These are phyloP conservation scores for Ochetophila trinervis DNA, from an alignment of 306 rosid genomes.

Conservation along the genomic window DNA sequence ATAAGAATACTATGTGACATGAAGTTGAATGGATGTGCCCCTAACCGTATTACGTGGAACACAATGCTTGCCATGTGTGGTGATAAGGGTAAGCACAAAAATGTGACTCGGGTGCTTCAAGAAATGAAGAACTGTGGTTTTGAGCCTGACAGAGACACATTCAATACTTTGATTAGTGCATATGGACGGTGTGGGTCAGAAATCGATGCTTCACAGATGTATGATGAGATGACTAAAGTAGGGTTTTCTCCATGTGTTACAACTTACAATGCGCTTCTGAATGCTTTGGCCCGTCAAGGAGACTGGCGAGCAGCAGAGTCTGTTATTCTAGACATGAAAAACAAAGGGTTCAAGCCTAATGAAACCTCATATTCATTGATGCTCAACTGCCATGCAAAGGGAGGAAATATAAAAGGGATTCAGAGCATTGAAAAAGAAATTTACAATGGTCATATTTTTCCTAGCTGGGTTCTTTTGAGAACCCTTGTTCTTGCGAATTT, in stretches of 20 bases:
- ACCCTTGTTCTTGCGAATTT: slow-evolving; percentile 72
- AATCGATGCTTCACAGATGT: slow-evolving; percentile 67
- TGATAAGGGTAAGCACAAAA: slow-evolving; percentile 65
- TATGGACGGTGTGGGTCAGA: slow-evolving; percentile 92
- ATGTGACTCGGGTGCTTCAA: slow-evolving; percentile 61
- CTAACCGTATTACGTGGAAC: slow-evolving; percentile 85
- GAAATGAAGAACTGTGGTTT: slow-evolving; percentile 94
- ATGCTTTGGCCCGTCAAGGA: slow-evolving; percentile 79
- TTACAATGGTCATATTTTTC: slow-evolving; percentile 64
- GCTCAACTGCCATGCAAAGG: slow-evolving; percentile 78
- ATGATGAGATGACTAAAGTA: slow-evolving; percentile 72
- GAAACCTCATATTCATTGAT: slow-evolving; percentile 84
- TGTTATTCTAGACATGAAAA: slow-evolving; percentile 66
- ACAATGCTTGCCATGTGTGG: slow-evolving; percentile 90
- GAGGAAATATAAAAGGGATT: slow-evolving; percentile 70
- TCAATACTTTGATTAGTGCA: slow-evolving; percentile 84
- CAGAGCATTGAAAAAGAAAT: slow-evolving; percentile 64
- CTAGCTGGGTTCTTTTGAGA: slow-evolving; percentile 84
- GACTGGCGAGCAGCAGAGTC: slow-evolving; percentile 87
- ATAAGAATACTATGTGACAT: slow-evolving; percentile 67
- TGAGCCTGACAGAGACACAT: slow-evolving; percentile 94
- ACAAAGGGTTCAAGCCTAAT: slow-evolving; percentile 75
- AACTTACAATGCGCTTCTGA: slow-evolving; percentile 86
- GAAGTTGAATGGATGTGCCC: slow-evolving; percentile 78
- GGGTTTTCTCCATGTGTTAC: slow-evolving; percentile 77